Evolutionary conservation across 2,329 filamentous ascomycete genomes (phyloP).

Genomic region (Hawksworthiomyces lignivorus): DNA sequence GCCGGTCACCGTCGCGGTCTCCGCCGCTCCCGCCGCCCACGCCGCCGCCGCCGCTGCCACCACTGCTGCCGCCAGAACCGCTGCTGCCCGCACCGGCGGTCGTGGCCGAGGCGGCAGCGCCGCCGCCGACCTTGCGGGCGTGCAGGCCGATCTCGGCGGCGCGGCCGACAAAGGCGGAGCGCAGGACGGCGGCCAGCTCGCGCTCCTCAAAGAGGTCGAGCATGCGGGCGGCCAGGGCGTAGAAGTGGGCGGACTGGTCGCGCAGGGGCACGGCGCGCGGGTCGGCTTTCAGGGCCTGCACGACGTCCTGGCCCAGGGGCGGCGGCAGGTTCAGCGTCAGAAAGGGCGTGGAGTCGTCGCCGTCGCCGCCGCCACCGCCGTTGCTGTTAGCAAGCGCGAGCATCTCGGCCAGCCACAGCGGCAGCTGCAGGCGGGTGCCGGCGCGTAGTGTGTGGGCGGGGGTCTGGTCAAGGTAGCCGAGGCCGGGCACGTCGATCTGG

Average conservation of each 20-base stretch:
- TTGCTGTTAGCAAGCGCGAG: slow-evolving; percentile 59
- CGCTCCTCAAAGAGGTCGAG: slow-evolving; percentile 82
- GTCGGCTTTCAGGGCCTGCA: slow-evolving; percentile 87
- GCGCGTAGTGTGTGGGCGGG: slow-evolving; percentile 62
- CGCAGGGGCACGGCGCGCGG: slow-evolving; percentile 78
- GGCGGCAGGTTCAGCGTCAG: slow-evolving; percentile 75
- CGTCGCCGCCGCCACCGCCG: slow-evolving; percentile 19
- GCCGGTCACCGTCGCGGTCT: slow-evolving; percentile 19
- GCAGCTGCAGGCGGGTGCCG: slow-evolving; percentile 73
- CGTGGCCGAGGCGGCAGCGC: slow-evolving; percentile 28
- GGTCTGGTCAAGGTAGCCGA: slow-evolving; percentile 86
- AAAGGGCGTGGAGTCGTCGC: slow-evolving; percentile 40
- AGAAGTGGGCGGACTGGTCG: slow-evolving; percentile 79
- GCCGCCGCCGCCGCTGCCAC: slow-evolving; percentile 28
- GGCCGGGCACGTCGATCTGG: slow-evolving; percentile 76
- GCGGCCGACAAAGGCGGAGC: slow-evolving; percentile 71
- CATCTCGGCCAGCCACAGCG: slow-evolving; percentile 92
- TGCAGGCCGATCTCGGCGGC: slow-evolving; percentile 81
- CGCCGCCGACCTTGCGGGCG: slow-evolving; percentile 74
- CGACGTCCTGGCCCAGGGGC: slow-evolving; percentile 68
- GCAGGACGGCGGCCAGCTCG: slow-evolving; percentile 66
- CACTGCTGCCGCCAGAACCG: slow-evolving; percentile 37
- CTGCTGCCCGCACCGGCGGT: slow-evolving; percentile 42
- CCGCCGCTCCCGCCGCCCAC: background rate
- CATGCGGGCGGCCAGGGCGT: slow-evolving; percentile 75